Evolutionary conservation across 2,329 filamentous ascomycete genomes (phyloP).

Genomic region (Sporothrix pseudoabietina): DNA sequence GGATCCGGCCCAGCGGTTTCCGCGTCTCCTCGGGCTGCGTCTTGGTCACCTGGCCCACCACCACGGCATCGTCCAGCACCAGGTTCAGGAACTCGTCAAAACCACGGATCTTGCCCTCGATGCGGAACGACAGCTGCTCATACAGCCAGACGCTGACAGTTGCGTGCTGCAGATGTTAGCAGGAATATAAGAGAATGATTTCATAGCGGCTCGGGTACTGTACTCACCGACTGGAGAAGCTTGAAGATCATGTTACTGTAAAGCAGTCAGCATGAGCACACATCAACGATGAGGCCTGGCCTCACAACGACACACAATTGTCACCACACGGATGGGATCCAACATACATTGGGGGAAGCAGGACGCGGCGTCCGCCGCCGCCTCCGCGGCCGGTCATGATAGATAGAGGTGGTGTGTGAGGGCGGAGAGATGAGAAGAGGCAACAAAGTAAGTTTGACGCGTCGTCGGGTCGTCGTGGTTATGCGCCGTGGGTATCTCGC

Average conservation of each 20-base stretch:
- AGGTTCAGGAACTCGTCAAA: slow-evolving; percentile 99
- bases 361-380: slow-evolving; percentile 61
- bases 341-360: slow-evolving; percentile 57
- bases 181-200: background rate
- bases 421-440: background rate
- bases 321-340: background rate
- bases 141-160: slow-evolving; percentile 96
- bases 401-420: background rate
- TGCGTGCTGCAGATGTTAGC: slow-evolving; percentile 57
- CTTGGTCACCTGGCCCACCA: slow-evolving; percentile 85
- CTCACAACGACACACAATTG: background rate
- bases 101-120: slow-evolving; percentile 94
- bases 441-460: background rate
- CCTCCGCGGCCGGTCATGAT: slow-evolving; percentile 62
- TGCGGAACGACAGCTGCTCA: slow-evolving; percentile 90
- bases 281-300: too few relatives aligned
- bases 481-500: background rate
- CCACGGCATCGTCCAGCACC: slow-evolving; percentile 85
- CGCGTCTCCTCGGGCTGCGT: slow-evolving; percentile 73
- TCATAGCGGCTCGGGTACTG: too few relatives aligned
- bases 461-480: slow-evolving; percentile 3
- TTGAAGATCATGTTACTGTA: slow-evolving; percentile 83
- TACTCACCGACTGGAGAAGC: slow-evolving; percentile 65
- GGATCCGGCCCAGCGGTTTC: slow-evolving; percentile 74
- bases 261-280: background rate